Conservation (phyloP, 805 yeast species). For the Ogataea angusta region DNA sequence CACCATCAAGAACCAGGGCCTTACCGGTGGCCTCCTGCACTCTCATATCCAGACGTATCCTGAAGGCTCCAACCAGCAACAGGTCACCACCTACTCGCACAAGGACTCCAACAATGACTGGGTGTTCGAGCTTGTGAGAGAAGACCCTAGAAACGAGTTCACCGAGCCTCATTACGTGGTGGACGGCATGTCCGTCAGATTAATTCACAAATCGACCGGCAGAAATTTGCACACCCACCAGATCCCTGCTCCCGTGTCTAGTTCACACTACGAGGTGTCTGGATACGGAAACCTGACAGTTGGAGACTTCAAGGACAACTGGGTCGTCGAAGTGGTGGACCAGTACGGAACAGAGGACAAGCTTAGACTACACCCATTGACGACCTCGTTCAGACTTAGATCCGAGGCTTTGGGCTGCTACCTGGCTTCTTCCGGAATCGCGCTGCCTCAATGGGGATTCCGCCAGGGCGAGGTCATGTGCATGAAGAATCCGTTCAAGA, state of each 20-base stretch:
- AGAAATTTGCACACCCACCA: constrained; percentile 81
- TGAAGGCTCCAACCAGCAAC: constrained; percentile 91
- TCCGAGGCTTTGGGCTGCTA: constrained; percentile 68
- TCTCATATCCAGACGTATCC: constrained; percentile 87
- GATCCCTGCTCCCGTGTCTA: constrained; percentile 70
- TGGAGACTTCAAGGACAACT: constrained; percentile 83
- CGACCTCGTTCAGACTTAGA: constrained; percentile 67
- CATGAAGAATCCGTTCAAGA: constrained; percentile 56
- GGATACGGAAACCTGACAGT: constrained; percentile 72
- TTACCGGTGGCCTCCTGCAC: constrained; percentile 74
- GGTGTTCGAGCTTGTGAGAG: constrained; percentile 61
- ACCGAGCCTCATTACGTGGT: constrained; percentile 39
- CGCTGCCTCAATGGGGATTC: constrained; percentile 81
- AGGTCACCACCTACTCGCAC: constrained; percentile 87
- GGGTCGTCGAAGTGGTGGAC: constrained; percentile 81
- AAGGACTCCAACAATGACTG: constrained; percentile 87
- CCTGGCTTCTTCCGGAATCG: constrained; percentile 66
- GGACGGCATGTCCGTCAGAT: constrained; percentile 66
- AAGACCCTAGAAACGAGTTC: constrained; percentile 33
- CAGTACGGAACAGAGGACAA: constrained; percentile 53
- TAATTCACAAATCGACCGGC: constrained; percentile 68
- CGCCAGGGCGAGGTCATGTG: constrained; percentile 89
- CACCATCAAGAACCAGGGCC: constrained; percentile 67
- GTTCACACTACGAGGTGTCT: constrained; percentile 73
- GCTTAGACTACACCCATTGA: constrained; percentile 64